Base-by-base conservation (phyloP, 805 yeast genomes). In the Myxozyma melibiosi region DNA sequence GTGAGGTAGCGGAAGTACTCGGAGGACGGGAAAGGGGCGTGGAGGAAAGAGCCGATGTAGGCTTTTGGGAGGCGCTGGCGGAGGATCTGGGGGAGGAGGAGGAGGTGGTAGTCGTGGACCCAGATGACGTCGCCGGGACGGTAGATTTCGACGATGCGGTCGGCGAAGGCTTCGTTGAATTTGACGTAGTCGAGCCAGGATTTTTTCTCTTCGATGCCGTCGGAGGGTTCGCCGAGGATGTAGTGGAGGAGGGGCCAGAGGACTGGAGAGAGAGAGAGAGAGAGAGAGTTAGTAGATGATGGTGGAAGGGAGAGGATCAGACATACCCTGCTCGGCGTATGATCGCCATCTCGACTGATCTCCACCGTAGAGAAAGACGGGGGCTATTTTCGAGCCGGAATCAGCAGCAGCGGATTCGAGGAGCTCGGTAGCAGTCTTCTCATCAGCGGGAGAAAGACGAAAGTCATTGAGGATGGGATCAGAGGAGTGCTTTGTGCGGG, bases 211-310 rank as follows among this genome's bases (percentile, higher is more conserved):
- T 88, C 92, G 30, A 80, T 77, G 3, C 88, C 88, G 68, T 86
- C 86, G 1, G 84, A 79, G 0, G 86, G 81, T 55, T 85, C 85
- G 42, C 85, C 85, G 71, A 89, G 86, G 70, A 94, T 90, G 74
- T 94, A 94, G 69, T 94, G 99, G 73, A 92, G 84, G 1, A 90
- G 86, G 1, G 97, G 97, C 98, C 99, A 94, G 28, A 94, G 75
- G 5, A 58, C 63, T 58, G 34, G 24, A 7, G 14, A 11, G 39
- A 30, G 18, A 4, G 25, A 14, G n/a, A 11, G 30, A 22, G n/a
- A 22, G n/a, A 4, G 34, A 30, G 33, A 9, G 18, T n/a, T n/a
- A 34, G 18, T 5, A 1, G 45, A 35, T 13, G 31, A 47, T 14
- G 20, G 28, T 31, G 16, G 27, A 16, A n/a, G n/a, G 13, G 16